Evolutionary conservation across 2,329 filamentous ascomycete species (phyloP).

Genomic region (Diaporthe sp.): DNA sequence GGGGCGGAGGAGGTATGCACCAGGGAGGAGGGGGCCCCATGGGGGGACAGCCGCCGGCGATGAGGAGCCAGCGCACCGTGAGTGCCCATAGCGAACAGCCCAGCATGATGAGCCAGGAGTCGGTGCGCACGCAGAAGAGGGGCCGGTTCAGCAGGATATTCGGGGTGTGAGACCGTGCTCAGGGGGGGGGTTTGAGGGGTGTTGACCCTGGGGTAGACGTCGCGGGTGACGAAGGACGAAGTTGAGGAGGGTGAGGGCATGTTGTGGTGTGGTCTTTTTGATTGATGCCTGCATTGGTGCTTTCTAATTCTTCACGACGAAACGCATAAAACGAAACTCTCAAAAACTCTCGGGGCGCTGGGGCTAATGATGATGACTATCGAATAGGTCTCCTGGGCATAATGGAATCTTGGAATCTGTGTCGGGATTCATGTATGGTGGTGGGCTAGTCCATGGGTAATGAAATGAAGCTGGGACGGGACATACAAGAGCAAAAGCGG

Average conservation of each 20-base stretch:
- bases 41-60: conserved; percentile 25
- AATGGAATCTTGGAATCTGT: background rate
- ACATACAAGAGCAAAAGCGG: background rate
- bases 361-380: conserved; percentile 24
- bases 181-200: too few relatives aligned
- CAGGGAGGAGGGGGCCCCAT: background rate
- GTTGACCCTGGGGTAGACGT: background rate
- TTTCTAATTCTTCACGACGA: background rate
- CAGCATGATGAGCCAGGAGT: conserved; percentile 34
- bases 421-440: background rate
- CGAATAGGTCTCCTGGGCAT: conserved; percentile 24
- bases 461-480: background rate
- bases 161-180: conserved; percentile 15
- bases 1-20: conserved; percentile 1
- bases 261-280: background rate
- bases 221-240: background rate
- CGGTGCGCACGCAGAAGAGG: conserved; percentile 33
- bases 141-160: conserved; percentile 33
- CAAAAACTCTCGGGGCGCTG: background rate
- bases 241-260: background rate
- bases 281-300: background rate
- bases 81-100: conserved; percentile 29
- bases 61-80: conserved; percentile 29
- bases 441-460: background rate
- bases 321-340: conserved; percentile 11